Evolutionary conservation across 2,329 filamentous ascomycete genomes (phyloP).

Genomic region (Fusarium paranaense): DNA sequence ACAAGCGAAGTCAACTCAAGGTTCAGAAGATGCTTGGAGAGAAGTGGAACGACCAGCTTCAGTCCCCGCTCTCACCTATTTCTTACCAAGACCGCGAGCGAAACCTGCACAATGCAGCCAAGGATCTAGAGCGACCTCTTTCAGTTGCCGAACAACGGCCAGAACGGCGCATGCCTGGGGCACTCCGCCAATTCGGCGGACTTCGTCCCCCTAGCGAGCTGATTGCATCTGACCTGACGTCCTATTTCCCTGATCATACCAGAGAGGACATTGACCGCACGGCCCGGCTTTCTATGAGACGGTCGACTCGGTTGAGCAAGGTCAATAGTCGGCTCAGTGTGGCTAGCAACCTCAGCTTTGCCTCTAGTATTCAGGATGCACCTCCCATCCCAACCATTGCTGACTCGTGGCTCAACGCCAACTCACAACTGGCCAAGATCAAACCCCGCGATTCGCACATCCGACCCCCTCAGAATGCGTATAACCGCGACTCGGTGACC

Average conservation of each 20-base stretch:
- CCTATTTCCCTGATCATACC: conserved; percentile 96
- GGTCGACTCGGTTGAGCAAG: conserved; percentile 90
- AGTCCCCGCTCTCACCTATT: conserved; percentile 87
- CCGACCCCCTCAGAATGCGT: conserved; percentile 46
- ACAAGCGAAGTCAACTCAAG: conserved; percentile 86
- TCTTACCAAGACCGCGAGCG: conserved; percentile 78
- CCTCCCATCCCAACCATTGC: conserved; percentile 96
- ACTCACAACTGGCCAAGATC: conserved; percentile 53
- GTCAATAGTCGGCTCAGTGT: conserved; percentile 94
- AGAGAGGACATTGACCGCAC: conserved; percentile 96
- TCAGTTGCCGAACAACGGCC: conserved; percentile 60
- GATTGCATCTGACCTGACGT: conserved; percentile 94
- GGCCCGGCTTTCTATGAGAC: conserved; percentile 89
- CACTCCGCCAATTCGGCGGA: conserved; percentile 87
- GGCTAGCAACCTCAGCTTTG: conserved; percentile 91
- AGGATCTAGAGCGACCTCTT: conserved; percentile 68
- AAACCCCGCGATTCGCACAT: conserved; percentile 63
- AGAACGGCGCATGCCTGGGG: conserved; percentile 59
- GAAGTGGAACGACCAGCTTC: conserved; percentile 81
- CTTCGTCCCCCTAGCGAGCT: conserved; percentile 94
- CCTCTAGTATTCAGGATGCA: conserved; percentile 91
- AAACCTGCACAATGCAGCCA: conserved; percentile 70
- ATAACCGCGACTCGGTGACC: conserved; percentile 86
- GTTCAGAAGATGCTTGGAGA: conserved; percentile 91
- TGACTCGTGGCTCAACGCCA: conserved; percentile 83